Conservation (phyloP, 306 rosid genomes). For the Parietaria judaica region DNA sequence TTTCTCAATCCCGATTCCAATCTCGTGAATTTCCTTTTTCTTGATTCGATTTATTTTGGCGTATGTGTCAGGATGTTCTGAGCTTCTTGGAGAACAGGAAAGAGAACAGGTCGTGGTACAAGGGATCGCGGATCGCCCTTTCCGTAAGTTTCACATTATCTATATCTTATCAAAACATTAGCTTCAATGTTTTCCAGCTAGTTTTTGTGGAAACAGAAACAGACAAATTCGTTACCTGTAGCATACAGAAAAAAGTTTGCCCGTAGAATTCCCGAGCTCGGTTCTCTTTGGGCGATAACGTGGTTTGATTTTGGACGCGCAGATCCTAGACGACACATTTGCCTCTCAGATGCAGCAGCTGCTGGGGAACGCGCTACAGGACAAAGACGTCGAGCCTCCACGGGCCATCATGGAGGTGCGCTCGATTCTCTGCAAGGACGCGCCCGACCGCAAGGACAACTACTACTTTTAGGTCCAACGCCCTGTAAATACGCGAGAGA, state of each 20-base stretch:
- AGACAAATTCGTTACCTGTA: too few relatives aligned
- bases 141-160: constrained; percentile 40
- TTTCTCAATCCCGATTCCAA: not conserved
- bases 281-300: too few relatives aligned
- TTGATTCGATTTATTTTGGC: constrained; percentile 1
- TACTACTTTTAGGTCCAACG: constrained; percentile 36
- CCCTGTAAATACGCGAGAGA: constrained; percentile 32
- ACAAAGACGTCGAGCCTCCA: constrained; percentile 76
- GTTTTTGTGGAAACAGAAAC: too few relatives aligned
- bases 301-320: not conserved
- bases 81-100: constrained; percentile 92
- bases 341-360: constrained; percentile 91
- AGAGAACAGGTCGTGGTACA: constrained; percentile 92
- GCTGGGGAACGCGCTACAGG: constrained; percentile 77
- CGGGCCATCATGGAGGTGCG: constrained; percentile 84
- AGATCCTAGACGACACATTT: constrained; percentile 82
- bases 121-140: constrained; percentile 78
- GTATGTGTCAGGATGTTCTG: constrained; percentile 62
- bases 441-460: constrained; percentile 48
- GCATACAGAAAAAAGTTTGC: too few relatives aligned
- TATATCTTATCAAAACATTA: too few relatives aligned
- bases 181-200: too few relatives aligned
- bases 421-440: constrained; percentile 84
- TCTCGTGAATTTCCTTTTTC: not conserved
- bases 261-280: too few relatives aligned